phyloP scores from a whole-genome alignment of 2,329 filamentous ascomycete genomes.

The Xylaria sp. region DNA sequence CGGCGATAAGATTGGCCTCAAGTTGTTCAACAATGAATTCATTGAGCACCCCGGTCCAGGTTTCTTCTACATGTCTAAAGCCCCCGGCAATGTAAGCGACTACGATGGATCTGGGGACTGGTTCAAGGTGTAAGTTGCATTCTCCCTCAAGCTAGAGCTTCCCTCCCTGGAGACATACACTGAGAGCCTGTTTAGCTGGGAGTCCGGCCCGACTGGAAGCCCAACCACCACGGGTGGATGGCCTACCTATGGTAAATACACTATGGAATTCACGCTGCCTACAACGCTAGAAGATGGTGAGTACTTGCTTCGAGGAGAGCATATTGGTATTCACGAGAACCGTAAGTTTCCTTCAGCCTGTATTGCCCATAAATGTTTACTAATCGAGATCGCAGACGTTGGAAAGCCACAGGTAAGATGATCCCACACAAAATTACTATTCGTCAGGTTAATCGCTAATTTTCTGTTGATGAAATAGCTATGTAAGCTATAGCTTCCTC shows the following conservation, averaged over 20 bases:
- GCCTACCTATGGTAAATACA: slow-evolving; percentile 54
- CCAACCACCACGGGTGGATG: slow-evolving; percentile 44
- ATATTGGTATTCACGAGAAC: slow-evolving; percentile 58
- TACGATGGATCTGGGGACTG: slow-evolving; percentile 60
- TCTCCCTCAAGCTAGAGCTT: background rate
- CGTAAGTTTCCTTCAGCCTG: slow-evolving; percentile 32
- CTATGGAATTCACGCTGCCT: slow-evolving; percentile 57
- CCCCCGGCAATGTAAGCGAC: slow-evolving; percentile 55
- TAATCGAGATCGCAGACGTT: slow-evolving; percentile 43
- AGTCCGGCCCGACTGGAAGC: slow-evolving; percentile 49
- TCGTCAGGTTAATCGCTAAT: background rate
- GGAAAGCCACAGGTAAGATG: slow-evolving; percentile 46
- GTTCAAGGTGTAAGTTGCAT: slow-evolving; percentile 53
- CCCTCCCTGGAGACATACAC: background rate
- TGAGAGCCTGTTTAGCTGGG: slow-evolving; percentile 37
- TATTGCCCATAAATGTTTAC: slow-evolving; percentile 6
- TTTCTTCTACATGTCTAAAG: slow-evolving; percentile 57
- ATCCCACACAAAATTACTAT: background rate
- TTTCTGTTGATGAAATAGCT: slow-evolving; percentile 9
- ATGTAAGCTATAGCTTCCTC: slow-evolving; percentile 21
- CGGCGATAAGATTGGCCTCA: slow-evolving; percentile 61
- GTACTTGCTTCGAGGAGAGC: slow-evolving; percentile 59
- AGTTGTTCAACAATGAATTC: slow-evolving; percentile 61
- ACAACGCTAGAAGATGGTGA: slow-evolving; percentile 55
- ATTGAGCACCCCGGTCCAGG: slow-evolving; percentile 60